Base-by-base conservation (phyloP, 2,329 filamentous ascomycete species). In the Coleophoma cylindrospora region DNA sequence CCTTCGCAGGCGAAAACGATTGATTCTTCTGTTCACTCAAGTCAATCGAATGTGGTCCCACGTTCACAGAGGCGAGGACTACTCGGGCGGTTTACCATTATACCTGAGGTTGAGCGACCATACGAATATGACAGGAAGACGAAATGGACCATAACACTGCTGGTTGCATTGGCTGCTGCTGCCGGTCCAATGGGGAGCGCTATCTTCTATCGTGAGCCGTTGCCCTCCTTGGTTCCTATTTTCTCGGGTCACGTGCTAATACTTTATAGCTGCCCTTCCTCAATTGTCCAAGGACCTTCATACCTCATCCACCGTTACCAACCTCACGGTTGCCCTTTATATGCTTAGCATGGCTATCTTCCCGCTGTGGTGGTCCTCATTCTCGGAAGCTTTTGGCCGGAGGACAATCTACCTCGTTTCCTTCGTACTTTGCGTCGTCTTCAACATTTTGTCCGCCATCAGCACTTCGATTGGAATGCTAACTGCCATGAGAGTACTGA, bases 331-430 rank as follows among this genome's bases (percentile, higher is more conserved):
- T 1, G 86, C 89, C 0, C 68, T 92, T 50, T 94, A 91, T 65
- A 90, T 94, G 87, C 74, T 94, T 4, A 74, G 80, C 58, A 89
- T 94, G 87, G 81, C 83, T 49, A 89, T 94, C 41, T 92, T 91
- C 57, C 89, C 89, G 0, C 74, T 95, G 1, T 94, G 89, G 89
- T 94, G 69, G 69, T 89, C 86, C 1, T 85, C 84, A 1, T 91
- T 94, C 61, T 89, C 86, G 9, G 89, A 94, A 59, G 74, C 74
- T 1, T 68, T 81, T 1, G 89, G 89, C 12, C 80, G 89, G 38
- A 80, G 89, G 17, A 84, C 82, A n/a, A 86, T 95, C 58, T 94
- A 92, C 64, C 68, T 95, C 33, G 69, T 79, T 34, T 91, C 87
- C 0, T 94, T 94, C 65, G 64, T 75, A 19, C 70, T 92, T 13